A percentile compares a stretch with the other conserved stretches of the same genome.
Conservation (phyloP, 305 asterid species). For the Galium porrigens region DNA sequence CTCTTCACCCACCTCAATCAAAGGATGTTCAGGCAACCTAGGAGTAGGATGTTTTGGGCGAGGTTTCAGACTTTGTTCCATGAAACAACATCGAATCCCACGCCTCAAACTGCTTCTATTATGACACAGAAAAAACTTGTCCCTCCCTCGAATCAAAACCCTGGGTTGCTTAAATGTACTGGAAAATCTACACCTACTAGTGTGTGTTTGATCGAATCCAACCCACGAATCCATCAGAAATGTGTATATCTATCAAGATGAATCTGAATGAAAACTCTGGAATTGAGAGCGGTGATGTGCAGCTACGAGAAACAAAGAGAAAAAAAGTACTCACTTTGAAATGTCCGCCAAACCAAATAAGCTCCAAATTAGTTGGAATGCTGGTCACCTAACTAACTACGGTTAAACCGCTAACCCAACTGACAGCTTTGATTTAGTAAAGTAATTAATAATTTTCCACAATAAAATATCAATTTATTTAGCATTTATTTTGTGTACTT, state of each 20-base stretch:
- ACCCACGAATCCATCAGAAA: conserved; percentile 4
- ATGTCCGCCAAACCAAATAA: conserved; percentile 2
- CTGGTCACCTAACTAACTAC: background rate
- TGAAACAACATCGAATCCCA: conserved; percentile 27
- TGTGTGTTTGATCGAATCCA: conserved; percentile 9
- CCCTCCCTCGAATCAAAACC: conserved; percentile 10
- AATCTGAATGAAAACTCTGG: background rate
- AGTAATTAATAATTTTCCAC: background rate
- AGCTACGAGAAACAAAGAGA: background rate
- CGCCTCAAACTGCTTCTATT: conserved; percentile 18
- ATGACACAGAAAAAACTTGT: conserved; percentile 18
- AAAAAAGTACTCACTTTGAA: background rate
- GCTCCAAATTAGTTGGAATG: background rate
- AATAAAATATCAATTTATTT: background rate
- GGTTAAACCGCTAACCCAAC: background rate
- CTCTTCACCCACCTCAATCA: conserved; percentile 17
- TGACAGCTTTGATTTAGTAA: background rate
- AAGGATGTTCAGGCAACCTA: conserved; percentile 29
- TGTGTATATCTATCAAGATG: background rate
- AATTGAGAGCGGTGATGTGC: background rate
- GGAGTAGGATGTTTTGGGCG: conserved; percentile 30
- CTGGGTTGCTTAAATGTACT: conserved; percentile 1
- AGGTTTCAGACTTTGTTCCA: conserved; percentile 31
- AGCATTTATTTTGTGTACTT: too few species aligned
- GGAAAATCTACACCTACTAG: conserved; percentile 11